These are phyloP conservation scores for Vinca major DNA, from an alignment of 305 asterid genomes.

Conservation along the genomic window DNA sequence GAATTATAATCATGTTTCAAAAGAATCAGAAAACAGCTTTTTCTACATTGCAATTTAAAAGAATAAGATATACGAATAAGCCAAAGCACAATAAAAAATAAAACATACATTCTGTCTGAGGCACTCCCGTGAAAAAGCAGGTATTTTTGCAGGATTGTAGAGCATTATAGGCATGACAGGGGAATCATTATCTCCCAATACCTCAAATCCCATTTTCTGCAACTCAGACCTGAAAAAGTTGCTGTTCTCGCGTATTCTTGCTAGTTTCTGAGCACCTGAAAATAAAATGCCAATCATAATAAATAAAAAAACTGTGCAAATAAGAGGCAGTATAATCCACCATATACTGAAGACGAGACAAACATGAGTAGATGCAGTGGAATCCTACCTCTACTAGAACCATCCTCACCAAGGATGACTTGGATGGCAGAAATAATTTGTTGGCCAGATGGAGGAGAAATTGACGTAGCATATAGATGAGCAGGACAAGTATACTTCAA, in stretches of 20 bases:
- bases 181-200: constrained; percentile 94
- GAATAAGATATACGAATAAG: neutral
- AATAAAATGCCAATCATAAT: constrained; percentile 17
- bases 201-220: constrained; percentile 98
- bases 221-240: constrained; percentile 84
- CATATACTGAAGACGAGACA: neutral
- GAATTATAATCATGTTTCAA: neutral
- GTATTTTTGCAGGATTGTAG: constrained; percentile 91
- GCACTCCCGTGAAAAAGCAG: constrained; percentile 95
- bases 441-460: constrained; percentile 97
- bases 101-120: constrained; percentile 59
- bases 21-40: neutral
- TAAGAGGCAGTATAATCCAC: neutral
- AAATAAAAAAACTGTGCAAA: neutral
- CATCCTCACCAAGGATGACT: constrained; percentile 98
- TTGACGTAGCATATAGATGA: constrained; percentile 91
- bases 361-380: neutral
- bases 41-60: constrained; percentile 5
- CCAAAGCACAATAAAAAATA: constrained; percentile 5
- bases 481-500: constrained; percentile 87
- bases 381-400: constrained; percentile 76
- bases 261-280: constrained; percentile 86
- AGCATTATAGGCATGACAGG: constrained; percentile 99
- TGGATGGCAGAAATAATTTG: constrained; percentile 83
- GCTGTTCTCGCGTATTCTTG: constrained; percentile 83